Evolutionary conservation across 345 rosid species (phyloP), one percentile per base, ranked within the genome.

Genomic region (Brassica cretica): DNA sequence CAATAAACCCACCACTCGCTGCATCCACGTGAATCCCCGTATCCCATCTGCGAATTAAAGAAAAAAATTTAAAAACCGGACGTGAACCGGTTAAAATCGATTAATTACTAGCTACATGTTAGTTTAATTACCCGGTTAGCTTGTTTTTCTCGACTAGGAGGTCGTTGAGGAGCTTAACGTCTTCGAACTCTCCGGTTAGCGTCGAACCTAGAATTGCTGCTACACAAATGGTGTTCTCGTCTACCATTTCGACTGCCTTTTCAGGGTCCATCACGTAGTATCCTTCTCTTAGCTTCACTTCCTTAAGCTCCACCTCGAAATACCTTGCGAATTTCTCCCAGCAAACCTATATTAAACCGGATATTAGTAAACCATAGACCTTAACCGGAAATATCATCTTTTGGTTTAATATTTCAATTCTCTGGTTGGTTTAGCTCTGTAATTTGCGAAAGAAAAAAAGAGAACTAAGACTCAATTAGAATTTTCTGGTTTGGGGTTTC

Each of bases 271-370:
- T 84, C 1, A 86, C 91, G 76, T 88, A 88, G 66, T 85, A 88
- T 0, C 82, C 89, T 74, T 88, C 91, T 6, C 80, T 82, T 1
- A 88, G 81, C 75, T 86, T 86, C 76, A 88, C 91, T 71, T 88
- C 91, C 68, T 88, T 88, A 6, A 88, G 82, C 51, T 88, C 91
- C 39, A 88, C 91, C 67, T 88, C 91, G 56, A 88, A 88, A 61
- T 88, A 88, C 87, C 91, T 84, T 4, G 91, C 91, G 30, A 88
- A 88, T 75, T 88, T 88, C 86, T 88, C 91, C 91, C 91, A 88
- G 66, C 91, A 88, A 8, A 87, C 89, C 90, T 82, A 73, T 32
- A 35, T 69, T n/a, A 7, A 79, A 79, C 75, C 82, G 12, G 6
- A 65, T 15, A 4, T 44, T 2, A 78, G 24, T 66, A 8, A 59